Base-by-base conservation (phyloP, 768 basidiomycete genomes). In the Podaxis carcinomalis region DNA sequence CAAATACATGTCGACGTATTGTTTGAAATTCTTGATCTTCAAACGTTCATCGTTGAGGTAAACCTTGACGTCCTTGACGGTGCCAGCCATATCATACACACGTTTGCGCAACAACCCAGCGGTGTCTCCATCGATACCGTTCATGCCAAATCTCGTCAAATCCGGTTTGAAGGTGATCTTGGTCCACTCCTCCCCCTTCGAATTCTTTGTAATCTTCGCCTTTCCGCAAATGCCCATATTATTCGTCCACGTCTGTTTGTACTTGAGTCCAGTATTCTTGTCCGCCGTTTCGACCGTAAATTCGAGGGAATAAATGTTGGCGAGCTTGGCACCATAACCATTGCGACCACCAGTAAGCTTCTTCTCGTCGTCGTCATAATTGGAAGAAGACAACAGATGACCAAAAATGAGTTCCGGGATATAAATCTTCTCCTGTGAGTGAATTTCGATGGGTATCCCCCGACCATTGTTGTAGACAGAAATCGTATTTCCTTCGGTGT, bases 361-460 rank as follows among this genome's bases (percentile, higher is more conserved):
- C 83, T 95, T 97, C 78, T 99, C 95, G 73, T 95, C 90, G 67
- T 99, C 97, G 73, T 99, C 96, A 69, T 96, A 98, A 78, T 98
- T 98, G 49, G 94, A 96, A 10, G 90, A 92, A 1, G 96, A 92
- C 23, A 98, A 81, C 16, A 99, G 82, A 70, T 97, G 89, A 5
- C 97, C 97, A 67, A 99, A 99, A 68, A 99, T 98, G 63, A 99
- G 81, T 70, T 98, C 93, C 0, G 97, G 97, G 59, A 99, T 97
- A 72, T 92, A 96, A 5, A 96, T 89, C 69, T 92, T 92, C 76
- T 98, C 95, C 66, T 83, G 89, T 44, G 86, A 84, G 74, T 98
- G 97, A 60, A 96, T 90, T 75, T 98, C 95, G 68, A 98, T 91
- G 25, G 97, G 97, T 68, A 99, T 98, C 68, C 97, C 97, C 9